Base-by-base conservation (phyloP, 1,284 basidiomycete genomes). In the Mycosarcoma mackinlayi region DNA sequence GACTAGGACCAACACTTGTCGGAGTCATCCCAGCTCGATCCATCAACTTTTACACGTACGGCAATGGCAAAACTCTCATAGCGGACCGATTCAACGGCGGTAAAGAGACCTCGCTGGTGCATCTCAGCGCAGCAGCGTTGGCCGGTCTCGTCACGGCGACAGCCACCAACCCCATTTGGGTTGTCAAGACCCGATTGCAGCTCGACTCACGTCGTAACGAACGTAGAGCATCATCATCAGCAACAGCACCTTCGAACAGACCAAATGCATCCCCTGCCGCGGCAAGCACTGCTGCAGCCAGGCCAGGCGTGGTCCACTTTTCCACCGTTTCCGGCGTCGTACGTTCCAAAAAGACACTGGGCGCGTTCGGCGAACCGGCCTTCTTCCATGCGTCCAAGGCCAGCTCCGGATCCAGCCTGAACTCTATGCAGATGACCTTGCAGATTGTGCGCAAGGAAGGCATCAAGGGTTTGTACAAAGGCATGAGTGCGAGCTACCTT, bases 21-120 rank as follows among this genome's bases (percentile, higher is more conserved):
- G 96, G 96, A 55, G 94, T 93, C 54, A 88, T 98, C 31, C 96
- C 96, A 0, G 95, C 94, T 2, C 54, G 86, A 45, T 85, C 93
- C 6, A 98, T 98, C 86, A 94, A 97, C 84, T 99, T 98, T 84
- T 98, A 92, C 86, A 92, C 92, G 14, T 99, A 99, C 77, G 96
- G 95, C 19, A 98, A 96, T 77, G 93, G 94, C 46, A 99, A 99
- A 84, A 90, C 90, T 39, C 84, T 95, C 63, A 91, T 96, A 48
- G 93, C 94, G 11, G 87, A 91, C 47, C 83, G 86, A 18, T 92
- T 97, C 84, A 93, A 94, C 79, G 77, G 60, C 23, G 92, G 94
- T 1, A 84, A 88, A 62, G 93, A 97, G 83, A 93, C 92, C 80
- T 87, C 91, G 0, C 87, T 88, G 62, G 89, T 98, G 0, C 94